Evolutionary conservation across 305 asterid species (phyloP), one percentile per base, ranked within the genome.

Genomic region (Galium porrigens): DNA sequence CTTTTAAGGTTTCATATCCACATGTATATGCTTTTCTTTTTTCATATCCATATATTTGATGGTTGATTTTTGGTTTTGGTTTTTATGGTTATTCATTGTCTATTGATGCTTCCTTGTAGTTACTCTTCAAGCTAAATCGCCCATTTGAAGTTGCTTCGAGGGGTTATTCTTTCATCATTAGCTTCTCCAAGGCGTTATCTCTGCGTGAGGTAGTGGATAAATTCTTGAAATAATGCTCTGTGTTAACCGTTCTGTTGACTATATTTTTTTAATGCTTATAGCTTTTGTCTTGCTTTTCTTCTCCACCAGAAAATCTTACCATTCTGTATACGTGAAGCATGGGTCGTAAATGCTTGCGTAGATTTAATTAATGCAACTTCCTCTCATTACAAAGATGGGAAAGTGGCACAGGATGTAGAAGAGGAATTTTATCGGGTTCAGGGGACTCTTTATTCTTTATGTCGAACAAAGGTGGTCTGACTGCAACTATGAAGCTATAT

Each of bases 61-160:
- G 14, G 29, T n/a, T 70, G 70, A 58, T 0, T 27, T 27, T 1
- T 72, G 22, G 48, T 41, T 41, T 41, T 41, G 15, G 44, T 33
- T 57, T 72, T 80, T 63, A 77, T 65, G 46, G 69, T 73, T 68
- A 61, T 64, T 52, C 20, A 4, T 29, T 5, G 63, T 74, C 20
- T 46, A 46, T 46, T 74, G 63, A 67, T 58, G 72, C 66, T 68
- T 69, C 17, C 68, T 70, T 63, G 71, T 86, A 94, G 99, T 84
- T 94, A 49, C 86, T 94, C 63, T 89, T 87, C 78, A 87, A 83
- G 81, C 79, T 94, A 78, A 83, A 76, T 67, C 97, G 97, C 29
- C 95, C 99, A 64, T 94, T 81, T 80, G 99, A 94, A 79, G 97
- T 80, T 77, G 95, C 96, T 34, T 86, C 95, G 46, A 86, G 99